Conservation (phyloP, 192 early-diverging fungal genomes). For the Coemansia sp. region DNA sequence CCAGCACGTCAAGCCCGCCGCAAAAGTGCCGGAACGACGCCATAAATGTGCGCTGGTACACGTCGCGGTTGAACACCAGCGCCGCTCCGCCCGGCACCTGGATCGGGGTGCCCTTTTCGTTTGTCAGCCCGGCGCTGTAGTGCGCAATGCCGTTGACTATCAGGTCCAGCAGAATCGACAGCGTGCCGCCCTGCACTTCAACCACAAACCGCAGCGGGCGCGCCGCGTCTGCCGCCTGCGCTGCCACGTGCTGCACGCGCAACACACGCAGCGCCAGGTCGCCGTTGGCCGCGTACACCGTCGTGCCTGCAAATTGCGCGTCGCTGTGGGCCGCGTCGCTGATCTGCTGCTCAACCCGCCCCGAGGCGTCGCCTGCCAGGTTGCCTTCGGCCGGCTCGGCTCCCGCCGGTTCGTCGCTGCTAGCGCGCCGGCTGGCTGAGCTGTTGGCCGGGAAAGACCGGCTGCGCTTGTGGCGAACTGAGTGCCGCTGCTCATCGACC, state of each 20-base stretch:
- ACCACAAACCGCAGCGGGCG: conserved; percentile 43
- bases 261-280: conserved; percentile 41
- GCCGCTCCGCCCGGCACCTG: conserved; percentile 24
- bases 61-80: conserved; percentile 49
- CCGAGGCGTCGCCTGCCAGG: neutral
- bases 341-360: conserved; percentile 26
- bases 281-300: conserved; percentile 42
- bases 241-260: conserved; percentile 35
- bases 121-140: conserved; percentile 26
- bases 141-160: conserved; percentile 58
- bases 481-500: neutral
- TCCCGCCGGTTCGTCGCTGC: neutral
- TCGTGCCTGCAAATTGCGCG: conserved; percentile 34
- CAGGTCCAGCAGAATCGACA: conserved; percentile 56
- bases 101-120: conserved; percentile 47
- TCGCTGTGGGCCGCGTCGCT: conserved; percentile 31
- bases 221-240: neutral
- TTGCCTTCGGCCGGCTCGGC: neutral
- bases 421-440: conserved; percentile 3
- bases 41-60: conserved; percentile 57
- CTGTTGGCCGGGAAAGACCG: conserved; percentile 37
- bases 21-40: conserved; percentile 65
- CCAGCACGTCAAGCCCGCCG: conserved; percentile 44
- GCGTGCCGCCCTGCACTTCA: conserved; percentile 60
- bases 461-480: conserved; percentile 45